A percentile compares a stretch with the other conserved stretches of the same genome.
phyloP scores from a whole-genome alignment of 2,329 filamentous ascomycete genomes.

The Fusarium sp. region DNA sequence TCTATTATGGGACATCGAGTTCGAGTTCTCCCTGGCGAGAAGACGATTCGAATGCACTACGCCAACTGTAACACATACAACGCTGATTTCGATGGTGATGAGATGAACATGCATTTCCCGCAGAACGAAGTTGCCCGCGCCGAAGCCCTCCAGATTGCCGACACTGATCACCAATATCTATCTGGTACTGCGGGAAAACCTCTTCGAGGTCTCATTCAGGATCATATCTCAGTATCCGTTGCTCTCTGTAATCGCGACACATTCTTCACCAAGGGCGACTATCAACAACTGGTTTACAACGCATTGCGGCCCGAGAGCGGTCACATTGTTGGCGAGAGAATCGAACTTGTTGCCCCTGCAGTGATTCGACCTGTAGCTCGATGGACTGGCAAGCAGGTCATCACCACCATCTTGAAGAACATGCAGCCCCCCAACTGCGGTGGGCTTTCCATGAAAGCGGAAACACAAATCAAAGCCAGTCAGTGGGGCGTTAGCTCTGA shows the following conservation, averaged over 20 bases:
- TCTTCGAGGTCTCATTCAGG: slow-evolving; percentile 94
- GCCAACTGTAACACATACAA: slow-evolving; percentile 99
- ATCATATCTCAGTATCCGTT: slow-evolving; percentile 95
- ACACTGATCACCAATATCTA: slow-evolving; percentile 97
- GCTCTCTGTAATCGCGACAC: slow-evolving; percentile 91
- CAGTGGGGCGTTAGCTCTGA: slow-evolving; percentile 83
- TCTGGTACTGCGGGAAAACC: slow-evolving; percentile 94
- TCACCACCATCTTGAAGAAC: slow-evolving; percentile 92
- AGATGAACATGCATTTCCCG: slow-evolving; percentile 99
- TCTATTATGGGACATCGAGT: slow-evolving; percentile 99
- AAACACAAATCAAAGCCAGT: slow-evolving; percentile 79
- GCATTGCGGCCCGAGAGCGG: slow-evolving; percentile 90
- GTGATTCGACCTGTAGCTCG: slow-evolving; percentile 81
- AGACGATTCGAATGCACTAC: slow-evolving; percentile 99
- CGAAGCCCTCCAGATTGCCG: slow-evolving; percentile 91
- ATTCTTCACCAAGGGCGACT: slow-evolving; percentile 87
- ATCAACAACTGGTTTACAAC: slow-evolving; percentile 93
- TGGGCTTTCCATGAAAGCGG: slow-evolving; percentile 81
- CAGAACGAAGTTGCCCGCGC: slow-evolving; percentile 95
- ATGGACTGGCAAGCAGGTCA: slow-evolving; percentile 97
- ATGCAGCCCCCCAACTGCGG: slow-evolving; percentile 82
- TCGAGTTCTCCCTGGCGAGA: slow-evolving; percentile 90
- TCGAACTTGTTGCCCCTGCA: slow-evolving; percentile 83
- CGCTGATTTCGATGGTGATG: slow-evolving; percentile 98
- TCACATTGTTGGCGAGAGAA: slow-evolving; percentile 83